phyloP scores from a whole-genome alignment of 768 basidiomycete genomes.

The Goffeauzyma gilvescens region DNA sequence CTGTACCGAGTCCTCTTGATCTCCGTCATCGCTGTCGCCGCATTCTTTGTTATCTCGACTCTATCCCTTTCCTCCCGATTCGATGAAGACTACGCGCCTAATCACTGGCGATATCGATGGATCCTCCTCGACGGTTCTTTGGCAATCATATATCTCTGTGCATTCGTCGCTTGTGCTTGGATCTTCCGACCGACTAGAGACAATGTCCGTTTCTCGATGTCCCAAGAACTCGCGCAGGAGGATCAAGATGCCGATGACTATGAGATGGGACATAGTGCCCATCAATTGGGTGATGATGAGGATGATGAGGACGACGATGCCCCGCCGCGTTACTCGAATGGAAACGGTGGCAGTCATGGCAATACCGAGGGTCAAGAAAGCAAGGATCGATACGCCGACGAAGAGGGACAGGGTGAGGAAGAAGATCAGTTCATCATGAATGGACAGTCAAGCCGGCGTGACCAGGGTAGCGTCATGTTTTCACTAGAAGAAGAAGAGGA shows the following conservation, averaged over 20 bases:
- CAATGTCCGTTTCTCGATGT: slow-evolving; percentile 55
- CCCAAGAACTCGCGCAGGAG: slow-evolving; percentile 86
- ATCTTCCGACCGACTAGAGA: slow-evolving; percentile 61
- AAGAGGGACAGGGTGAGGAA: not conserved
- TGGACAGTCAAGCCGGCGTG: not conserved
- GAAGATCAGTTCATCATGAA: slow-evolving; percentile 1
- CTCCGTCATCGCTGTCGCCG: slow-evolving; percentile 58
- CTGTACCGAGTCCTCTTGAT: slow-evolving; percentile 68
- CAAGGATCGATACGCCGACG: too few species aligned
- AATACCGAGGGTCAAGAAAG: too few species aligned
- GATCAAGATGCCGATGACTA: slow-evolving; percentile 68
- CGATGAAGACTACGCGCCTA: slow-evolving; percentile 84
- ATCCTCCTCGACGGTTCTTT: slow-evolving; percentile 93
- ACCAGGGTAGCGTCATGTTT: slow-evolving; percentile 8
- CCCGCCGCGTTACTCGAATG: too few species aligned
- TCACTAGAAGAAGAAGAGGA: slow-evolving; percentile 13
- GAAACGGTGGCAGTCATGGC: too few species aligned
- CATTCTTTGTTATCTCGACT: slow-evolving; percentile 84
- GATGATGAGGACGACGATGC: slow-evolving; percentile 9
- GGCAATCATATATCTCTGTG: slow-evolving; percentile 62
- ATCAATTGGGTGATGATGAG: slow-evolving; percentile 6
- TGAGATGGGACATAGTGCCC: slow-evolving; percentile 8
- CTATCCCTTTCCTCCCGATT: slow-evolving; percentile 77
- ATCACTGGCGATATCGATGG: slow-evolving; percentile 79
- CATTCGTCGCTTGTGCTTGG: slow-evolving; percentile 63